phyloP scores from a whole-genome alignment of 768 basidiomycete species.

The Amyloporia xantha region DNA sequence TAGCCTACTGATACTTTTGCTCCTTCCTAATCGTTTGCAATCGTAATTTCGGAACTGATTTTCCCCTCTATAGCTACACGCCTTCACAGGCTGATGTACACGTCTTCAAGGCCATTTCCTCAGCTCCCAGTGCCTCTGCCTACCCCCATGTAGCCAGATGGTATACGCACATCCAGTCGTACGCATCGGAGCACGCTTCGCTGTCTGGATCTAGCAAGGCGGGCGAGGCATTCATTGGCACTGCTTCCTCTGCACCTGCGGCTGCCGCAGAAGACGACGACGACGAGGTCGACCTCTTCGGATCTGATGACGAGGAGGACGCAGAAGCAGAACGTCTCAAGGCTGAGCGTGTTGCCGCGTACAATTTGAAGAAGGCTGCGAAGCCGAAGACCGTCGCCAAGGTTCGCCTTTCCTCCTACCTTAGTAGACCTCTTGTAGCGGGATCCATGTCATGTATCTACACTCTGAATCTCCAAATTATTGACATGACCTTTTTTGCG shows the following conservation, averaged over 20 bases:
- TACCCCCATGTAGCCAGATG: constrained; percentile 80
- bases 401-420: constrained; percentile 33
- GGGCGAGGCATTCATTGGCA: constrained; percentile 62
- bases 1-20: constrained; percentile 62
- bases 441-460: no score
- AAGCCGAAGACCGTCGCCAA: constrained; percentile 88
- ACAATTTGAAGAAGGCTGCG: constrained; percentile 87
- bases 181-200: constrained; percentile 65
- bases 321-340: constrained; percentile 50
- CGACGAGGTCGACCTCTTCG: constrained; percentile 68
- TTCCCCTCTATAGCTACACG: constrained; percentile 53
- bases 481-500: no score
- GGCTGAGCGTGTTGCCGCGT: constrained; percentile 89
- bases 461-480: no score
- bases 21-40: no score
- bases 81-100: constrained; percentile 93
- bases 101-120: constrained; percentile 77
- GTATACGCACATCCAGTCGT: constrained; percentile 95
- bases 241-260: constrained; percentile 40
- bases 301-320: constrained; percentile 47
- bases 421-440: constrained; percentile 5
- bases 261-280: constrained; percentile 34
- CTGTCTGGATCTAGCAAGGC: constrained; percentile 85
- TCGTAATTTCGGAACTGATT: not conserved
- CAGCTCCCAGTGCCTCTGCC: constrained; percentile 48